A percentile compares a stretch with the other conserved stretches of the same genome.
Conservation (phyloP, 2,329 filamentous ascomycete species). For the Onygenales sp. region DNA sequence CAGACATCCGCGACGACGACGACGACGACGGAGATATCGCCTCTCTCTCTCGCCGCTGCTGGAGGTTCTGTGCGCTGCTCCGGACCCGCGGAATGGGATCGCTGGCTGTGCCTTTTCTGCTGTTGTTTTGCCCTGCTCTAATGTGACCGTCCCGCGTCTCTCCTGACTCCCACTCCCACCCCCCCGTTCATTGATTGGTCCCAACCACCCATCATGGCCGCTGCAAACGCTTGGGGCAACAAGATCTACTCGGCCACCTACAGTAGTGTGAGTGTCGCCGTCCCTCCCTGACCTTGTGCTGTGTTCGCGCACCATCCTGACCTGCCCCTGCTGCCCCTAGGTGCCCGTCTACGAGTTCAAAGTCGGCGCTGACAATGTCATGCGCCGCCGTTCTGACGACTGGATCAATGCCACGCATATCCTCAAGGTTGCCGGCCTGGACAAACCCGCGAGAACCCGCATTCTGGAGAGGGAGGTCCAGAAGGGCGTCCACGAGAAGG, state of each 20-base stretch:
- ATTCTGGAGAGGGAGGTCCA: constrained; percentile 96
- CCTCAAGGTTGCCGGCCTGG: constrained; percentile 89
- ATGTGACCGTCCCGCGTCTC: neutral
- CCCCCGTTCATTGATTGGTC: neutral
- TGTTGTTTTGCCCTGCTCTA: no score
- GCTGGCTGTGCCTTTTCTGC: no score
- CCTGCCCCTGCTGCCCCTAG: constrained; percentile 37
- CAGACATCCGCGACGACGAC: no score
- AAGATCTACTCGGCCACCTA: constrained; percentile 57
- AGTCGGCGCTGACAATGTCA: constrained; percentile 82
- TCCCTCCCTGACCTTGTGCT: constrained; percentile 4
- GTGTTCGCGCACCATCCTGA: neutral
- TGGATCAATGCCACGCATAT: constrained; percentile 99
- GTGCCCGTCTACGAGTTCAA: constrained; percentile 93
- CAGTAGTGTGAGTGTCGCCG: constrained; percentile 43
- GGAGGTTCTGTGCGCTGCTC: no score
- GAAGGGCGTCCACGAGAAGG: constrained; percentile 93
- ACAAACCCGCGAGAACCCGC: constrained; percentile 89
- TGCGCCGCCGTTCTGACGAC: constrained; percentile 85
- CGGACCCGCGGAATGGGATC: no score
- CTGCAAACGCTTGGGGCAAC: constrained; percentile 10
- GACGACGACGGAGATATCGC: neutral
- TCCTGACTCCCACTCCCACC: neutral
- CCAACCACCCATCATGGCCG: neutral
- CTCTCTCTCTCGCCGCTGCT: neutral